Evolutionary conservation across 306 rosid genomes (phyloP).

Genomic region (Crataegus laevigata): DNA sequence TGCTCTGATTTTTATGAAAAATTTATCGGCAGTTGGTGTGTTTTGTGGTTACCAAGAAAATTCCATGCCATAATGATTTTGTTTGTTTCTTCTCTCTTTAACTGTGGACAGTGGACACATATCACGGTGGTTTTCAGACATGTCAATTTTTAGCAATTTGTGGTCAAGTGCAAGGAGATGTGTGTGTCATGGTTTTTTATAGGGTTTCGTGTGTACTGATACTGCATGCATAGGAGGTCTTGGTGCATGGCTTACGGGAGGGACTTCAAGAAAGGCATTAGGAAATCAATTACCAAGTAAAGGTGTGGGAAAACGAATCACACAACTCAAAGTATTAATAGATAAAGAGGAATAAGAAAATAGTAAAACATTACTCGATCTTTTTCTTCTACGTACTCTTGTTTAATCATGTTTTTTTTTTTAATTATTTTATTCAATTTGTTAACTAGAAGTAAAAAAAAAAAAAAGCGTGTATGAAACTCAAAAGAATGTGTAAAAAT

Average conservation of each 20-base stretch:
- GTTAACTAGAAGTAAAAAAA: too few relatives aligned
- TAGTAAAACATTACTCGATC: too few relatives aligned
- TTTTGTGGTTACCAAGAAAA: neutral
- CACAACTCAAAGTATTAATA: too few relatives aligned
- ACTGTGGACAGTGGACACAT: neutral
- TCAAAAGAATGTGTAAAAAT: too few relatives aligned
- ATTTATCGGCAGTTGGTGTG: neutral
- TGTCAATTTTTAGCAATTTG: neutral
- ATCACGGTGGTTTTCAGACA: neutral
- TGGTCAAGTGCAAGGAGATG: too few relatives aligned
- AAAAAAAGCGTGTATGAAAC: rapidly evolving
- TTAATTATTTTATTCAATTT: too few relatives aligned
- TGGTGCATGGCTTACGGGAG: neutral
- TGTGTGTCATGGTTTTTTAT: neutral
- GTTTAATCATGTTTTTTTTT: too few relatives aligned
- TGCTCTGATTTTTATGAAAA: too few relatives aligned
- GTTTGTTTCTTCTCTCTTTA: neutral
- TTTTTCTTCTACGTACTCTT: too few relatives aligned
- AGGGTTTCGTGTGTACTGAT: neutral
- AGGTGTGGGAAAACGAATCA: too few relatives aligned
- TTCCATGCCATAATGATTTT: neutral
- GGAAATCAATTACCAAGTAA: too few relatives aligned
- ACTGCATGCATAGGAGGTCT: neutral
- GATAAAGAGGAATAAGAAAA: too few relatives aligned
- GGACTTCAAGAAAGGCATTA: neutral